Evolutionary conservation across 257 asterid species (phyloP).

Genomic region (Nyctanthes arbortristis): DNA sequence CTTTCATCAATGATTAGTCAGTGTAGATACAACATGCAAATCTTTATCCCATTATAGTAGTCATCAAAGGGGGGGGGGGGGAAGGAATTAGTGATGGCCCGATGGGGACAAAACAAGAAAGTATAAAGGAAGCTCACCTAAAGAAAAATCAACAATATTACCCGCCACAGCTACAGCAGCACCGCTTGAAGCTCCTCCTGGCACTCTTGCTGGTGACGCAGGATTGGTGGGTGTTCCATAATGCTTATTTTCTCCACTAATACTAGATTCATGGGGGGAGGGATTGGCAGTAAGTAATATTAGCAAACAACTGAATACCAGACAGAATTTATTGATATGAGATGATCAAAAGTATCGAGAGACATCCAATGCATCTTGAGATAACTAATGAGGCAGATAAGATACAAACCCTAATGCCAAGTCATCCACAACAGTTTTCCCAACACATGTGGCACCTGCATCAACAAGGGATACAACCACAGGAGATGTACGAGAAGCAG

Average conservation of each 20-base stretch:
- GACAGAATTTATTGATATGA: background rate
- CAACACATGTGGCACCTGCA: slow-evolving; percentile 88
- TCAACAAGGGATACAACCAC: slow-evolving; percentile 85
- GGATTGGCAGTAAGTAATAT: background rate
- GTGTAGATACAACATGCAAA: background rate
- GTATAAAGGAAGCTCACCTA: slow-evolving; percentile 56
- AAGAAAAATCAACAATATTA: slow-evolving; percentile 81
- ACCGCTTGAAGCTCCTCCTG: slow-evolving; percentile 99
- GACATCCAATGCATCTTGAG: background rate
- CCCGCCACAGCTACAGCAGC: slow-evolving; percentile 97
- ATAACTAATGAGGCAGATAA: slow-evolving; percentile 19
- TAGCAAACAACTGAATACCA: background rate
- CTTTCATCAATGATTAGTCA: background rate
- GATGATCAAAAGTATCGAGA: background rate
- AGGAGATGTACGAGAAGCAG: slow-evolving; percentile 69
- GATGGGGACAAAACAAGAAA: slow-evolving; percentile 3
- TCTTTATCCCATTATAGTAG: background rate
- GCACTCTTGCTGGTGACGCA: slow-evolving; percentile 63
- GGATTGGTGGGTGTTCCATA: slow-evolving; percentile 93
- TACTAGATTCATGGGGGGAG: slow-evolving; percentile 37
- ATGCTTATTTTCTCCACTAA: slow-evolving; percentile 86
- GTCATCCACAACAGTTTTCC: slow-evolving; percentile 86
- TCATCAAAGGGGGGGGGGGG: too few species aligned
- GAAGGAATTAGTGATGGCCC: background rate
- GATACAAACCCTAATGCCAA: slow-evolving; percentile 78